Base-by-base conservation (phyloP, 345 rosid genomes). In the Eucalyptus marginata region DNA sequence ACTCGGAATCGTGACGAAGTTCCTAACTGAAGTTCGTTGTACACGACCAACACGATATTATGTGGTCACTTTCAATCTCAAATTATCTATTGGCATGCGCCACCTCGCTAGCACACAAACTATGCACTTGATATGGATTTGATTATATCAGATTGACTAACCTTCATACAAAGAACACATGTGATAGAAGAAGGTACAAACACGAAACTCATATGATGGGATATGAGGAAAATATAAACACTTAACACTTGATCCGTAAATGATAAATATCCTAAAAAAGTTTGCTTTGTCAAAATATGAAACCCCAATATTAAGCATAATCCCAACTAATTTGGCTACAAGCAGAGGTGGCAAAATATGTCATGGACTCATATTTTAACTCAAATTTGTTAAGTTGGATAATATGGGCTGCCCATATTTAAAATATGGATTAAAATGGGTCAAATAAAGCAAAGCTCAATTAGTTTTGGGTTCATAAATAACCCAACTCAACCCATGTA, bases 41-140 rank as follows among this genome's bases (percentile, higher is more conserved):
- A 66, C 36, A 66, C 16, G 3, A 66, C 17, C 12, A 4, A 66
- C 79, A 31, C 22, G 7, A 31, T 31, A 66, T 31, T 16, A 16
- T 66, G 6, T 0, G 40, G 22, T 66, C 79, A 9, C 43, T 66
- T 31, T 33, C 43, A 66, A 14, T n/a, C 36, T 64, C 36, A 16
- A 3, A n/a, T 15, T n/a, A 64, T 64, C 24, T 31, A 15, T 31
- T 33, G 6, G 43, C 20, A 31, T 0, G 8, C 0, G 2, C 79
- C 10, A 7, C 43, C 11, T 31, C 3, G 1, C 43, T 31, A 66
- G 22, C 79, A 66, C 40, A 66, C 79, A 33, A 66, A 31, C 79
- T 31, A 66, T 66, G 79, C 79, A 31, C 43, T 2, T 31, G 40
- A 31, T 31, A 66, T 16, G 22, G 79, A 31, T 66, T 66, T 66